Evolutionary conservation across 73 alveolate species (phyloP), one percentile per base, ranked within the genome.

Genomic region (Tetrahymena malaccensis): DNA sequence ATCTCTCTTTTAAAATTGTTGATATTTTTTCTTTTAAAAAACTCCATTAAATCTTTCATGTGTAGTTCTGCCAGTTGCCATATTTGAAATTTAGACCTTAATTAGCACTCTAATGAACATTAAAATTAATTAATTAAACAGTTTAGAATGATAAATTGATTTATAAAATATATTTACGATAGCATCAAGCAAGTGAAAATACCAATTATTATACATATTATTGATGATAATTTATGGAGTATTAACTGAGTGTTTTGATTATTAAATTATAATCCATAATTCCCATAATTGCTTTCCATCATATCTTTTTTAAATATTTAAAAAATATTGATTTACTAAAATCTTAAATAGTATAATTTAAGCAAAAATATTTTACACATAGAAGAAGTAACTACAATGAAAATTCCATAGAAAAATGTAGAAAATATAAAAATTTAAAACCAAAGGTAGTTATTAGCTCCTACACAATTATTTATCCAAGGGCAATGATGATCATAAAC

Each of bases 401-500:
- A 70, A 9, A 70, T 34, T 12, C 43, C 22, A n/a, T 70, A 70
- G 21, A 70, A 70, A 33, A 70, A 70, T 8, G 89, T 70, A 70
- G 89, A 70, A 31, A 70, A 70, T n/a, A 70, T 70, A 22, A 70
- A 70, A 70, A 70, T 70, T 22, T 34, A 70, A 31, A 70, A 70
- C 40, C 37, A 70, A 70, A 70, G 37, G 19, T 70, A 70, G 89
- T 70, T 70, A 27, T 31, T 31, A 27, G 89, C 37, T 70, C 89
- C 89, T 2, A 95, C 97, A 85, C 97, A 95, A 89, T 95, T 95
- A 95, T 95, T 95, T 10, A 89, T 38, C 95, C 95, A 95, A 50
- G 97, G 97, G 85, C 97, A 95, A 85, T 95, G 97, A 34, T 95
- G 97, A 95, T 95, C 97, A 50, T 95, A 95, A 25, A 22, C 43